A percentile compares a stretch with the other conserved stretches of the same genome.
These are phyloP conservation scores for Chenopodium suecicum DNA, from an alignment of 148 eudicot species.

Conservation along the genomic window DNA sequence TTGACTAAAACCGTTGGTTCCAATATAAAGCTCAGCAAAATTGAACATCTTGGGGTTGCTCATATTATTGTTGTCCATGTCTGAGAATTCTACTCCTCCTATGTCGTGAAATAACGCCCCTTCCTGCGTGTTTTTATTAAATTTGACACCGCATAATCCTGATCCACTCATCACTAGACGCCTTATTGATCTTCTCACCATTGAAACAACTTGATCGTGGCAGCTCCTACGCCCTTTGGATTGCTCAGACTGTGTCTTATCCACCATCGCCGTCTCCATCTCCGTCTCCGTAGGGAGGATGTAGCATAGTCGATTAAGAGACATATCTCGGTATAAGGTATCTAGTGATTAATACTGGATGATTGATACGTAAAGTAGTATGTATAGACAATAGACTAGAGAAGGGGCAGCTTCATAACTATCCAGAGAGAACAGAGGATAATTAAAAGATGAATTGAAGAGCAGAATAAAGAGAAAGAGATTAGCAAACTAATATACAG, in stretches of 20 bases:
- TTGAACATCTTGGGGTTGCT: slow-evolving; percentile 61
- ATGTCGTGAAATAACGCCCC: slow-evolving; percentile 52
- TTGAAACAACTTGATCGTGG: slow-evolving; percentile 19
- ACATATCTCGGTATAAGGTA: not conserved
- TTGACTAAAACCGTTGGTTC: slow-evolving; percentile 66
- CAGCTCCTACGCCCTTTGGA: not conserved
- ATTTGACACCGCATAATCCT: slow-evolving; percentile 1
- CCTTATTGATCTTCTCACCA: slow-evolving; percentile 30
- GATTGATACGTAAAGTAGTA: no score
- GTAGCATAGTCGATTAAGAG: not conserved
- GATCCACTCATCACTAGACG: slow-evolving; percentile 21
- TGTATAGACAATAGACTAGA: no score
- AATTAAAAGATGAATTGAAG: no score
- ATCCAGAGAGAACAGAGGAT: no score
- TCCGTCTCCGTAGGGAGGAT: not conserved
- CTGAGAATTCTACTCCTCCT: slow-evolving; percentile 52
- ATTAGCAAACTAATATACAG: no score
- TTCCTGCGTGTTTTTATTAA: not conserved
- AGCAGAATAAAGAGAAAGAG: no score
- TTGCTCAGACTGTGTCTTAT: not conserved
- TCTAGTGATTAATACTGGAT: no score
- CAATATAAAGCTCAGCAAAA: slow-evolving; percentile 85
- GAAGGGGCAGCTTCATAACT: no score
- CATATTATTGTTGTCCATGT: slow-evolving; percentile 23
- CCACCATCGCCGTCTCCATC: slow-evolving; percentile 14